Evolutionary conservation across 106 monocot species (phyloP), one percentile per base, ranked within the genome.

Genomic region (Narthecium ossifragum): DNA sequence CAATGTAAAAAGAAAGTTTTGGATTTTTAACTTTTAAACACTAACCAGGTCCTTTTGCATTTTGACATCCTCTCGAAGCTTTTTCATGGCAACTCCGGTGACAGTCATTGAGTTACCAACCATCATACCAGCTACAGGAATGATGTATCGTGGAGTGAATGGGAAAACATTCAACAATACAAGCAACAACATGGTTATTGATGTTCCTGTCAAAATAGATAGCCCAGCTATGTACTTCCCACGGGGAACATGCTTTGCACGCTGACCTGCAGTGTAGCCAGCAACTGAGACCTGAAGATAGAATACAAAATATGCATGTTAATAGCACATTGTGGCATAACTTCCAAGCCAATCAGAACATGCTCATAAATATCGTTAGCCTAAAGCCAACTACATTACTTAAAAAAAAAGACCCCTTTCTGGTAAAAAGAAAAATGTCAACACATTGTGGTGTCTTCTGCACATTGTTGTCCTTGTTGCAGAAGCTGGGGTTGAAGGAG

Each of bases 81-180:
- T 88, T 59, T 93, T 93, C 85, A 93, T 93, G 64, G 93, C 80
- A 14, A 93, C 93, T 33, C 93, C 93, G 21, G 88, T 88, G 0
- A 93, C 93, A 4, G 93, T 93, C 93, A 93, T 93, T 5, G 93
- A 69, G 27, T 93, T 88, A 1, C 88, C 93, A 8, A 93, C 88
- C 88, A 93, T 88, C 93, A 93, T 93, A 27, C 93, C 93, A 0
- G 93, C 84, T 18, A 93, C 67, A 21, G 93, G 93, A 20, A 93
- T 93, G 51, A 93, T 93, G 64, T 88, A 93, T 1, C 88, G 31
- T 1, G 93, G 88, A 26, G 88, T 88, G 65, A 93, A 93, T 26
- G 93, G 93, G 65, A 93, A 93, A 51, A 93, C 93, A 32, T 79
- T 66, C 45, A 93, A 64, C 41, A 74, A 46, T 14, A 93, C 74